Evolutionary conservation across 1,139 yeast genomes (phyloP).

Genomic region (Ogataea hybrid): DNA sequence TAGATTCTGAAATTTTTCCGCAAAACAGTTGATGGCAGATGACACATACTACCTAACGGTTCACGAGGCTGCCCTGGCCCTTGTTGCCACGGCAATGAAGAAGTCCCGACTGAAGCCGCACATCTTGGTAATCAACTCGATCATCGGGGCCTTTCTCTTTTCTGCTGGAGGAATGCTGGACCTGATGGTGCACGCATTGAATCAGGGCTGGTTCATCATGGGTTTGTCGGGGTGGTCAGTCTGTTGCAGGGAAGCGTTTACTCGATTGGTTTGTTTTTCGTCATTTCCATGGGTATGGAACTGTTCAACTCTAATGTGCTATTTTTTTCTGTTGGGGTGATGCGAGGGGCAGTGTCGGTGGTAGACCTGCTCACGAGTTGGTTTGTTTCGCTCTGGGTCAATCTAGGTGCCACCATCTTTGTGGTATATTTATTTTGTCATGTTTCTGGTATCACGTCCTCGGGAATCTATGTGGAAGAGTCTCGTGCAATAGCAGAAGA

Average conservation of each 20-base stretch:
- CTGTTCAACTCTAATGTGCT: conserved; percentile 69
- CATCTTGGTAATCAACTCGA: conserved; percentile 55
- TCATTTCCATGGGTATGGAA: conserved; percentile 71
- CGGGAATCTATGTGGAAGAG: conserved; percentile 42
- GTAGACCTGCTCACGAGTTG: conserved; percentile 64
- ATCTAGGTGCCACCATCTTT: conserved; percentile 61
- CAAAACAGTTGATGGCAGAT: conserved; percentile 32
- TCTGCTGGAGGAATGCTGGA: conserved; percentile 73
- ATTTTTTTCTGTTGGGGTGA: conserved; percentile 63
- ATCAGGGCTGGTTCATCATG: conserved; percentile 37
- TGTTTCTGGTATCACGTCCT: conserved; percentile 46
- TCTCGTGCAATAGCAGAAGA: conserved; percentile 45
- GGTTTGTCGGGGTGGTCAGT: conserved; percentile 53
- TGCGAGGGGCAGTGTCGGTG: conserved; percentile 66
- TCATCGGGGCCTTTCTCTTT: conserved; percentile 70
- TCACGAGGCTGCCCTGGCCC: conserved; percentile 76
- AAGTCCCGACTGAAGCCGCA: conserved; percentile 65
- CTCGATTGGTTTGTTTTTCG: conserved; percentile 71
- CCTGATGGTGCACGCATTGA: conserved; percentile 52
- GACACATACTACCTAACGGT: conserved; percentile 66
- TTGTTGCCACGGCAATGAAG: conserved; percentile 81
- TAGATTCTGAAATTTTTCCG: not conserved
- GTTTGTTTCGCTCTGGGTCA: conserved; percentile 66
- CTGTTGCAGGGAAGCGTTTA: conserved; percentile 55
- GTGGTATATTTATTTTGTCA: conserved; percentile 63